Base-by-base conservation (phyloP, 805 yeast genomes). In the Tanozyma kutaoensis region DNA sequence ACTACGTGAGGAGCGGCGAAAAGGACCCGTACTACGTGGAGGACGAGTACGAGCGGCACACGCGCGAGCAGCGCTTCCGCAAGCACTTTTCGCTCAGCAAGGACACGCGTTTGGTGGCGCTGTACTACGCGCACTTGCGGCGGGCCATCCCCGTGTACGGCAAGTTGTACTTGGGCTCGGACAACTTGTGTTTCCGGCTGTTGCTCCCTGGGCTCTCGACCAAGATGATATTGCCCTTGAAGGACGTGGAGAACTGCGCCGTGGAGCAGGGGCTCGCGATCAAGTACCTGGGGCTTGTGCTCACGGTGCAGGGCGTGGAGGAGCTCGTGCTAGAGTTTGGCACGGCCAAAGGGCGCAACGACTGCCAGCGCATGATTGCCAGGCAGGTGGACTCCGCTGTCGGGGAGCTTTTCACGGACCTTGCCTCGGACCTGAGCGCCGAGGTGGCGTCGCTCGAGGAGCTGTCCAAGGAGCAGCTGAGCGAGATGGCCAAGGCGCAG, bases 121-220 rank as follows among this genome's bases (percentile, higher is more conserved):
- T 82, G 1, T 88, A 82, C 42, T 76, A 69, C 41, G 62, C 76
- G 2, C 74, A 80, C 49, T 43, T 84, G 12, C 75, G 70, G 36
- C 66, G 79, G 36, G 68, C 78, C 9, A 53, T 82, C 12, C 95
- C 95, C 1, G 56, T 74, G 1, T 85, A 81, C 50, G 97, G 97
- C 2, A 80, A 81, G 39, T 42, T 86, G 2, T 84, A 84, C 46
- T 39, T 88, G 9, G 81, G 93, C 0, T 56, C 65, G 12, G 62
- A 61, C 17, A 69, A 66, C 30, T 45, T 88, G n/a, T 86, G 94
- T 36, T 88, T 79, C 51, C 59, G 91, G 33, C 76, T 93, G 20
- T 55, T 82, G 20, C 42, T 82, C 3, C 93, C 93, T 0, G 91
- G 93, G 0, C 62, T 78, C 0, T 66, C 69, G 20, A 78, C 93